Percentiles rank a stretch among this genome's conserved stretches.
Evolutionary conservation across 208 protist species (phyloP).

Genomic region (Herpetomonas samuelpessoai): DNA sequence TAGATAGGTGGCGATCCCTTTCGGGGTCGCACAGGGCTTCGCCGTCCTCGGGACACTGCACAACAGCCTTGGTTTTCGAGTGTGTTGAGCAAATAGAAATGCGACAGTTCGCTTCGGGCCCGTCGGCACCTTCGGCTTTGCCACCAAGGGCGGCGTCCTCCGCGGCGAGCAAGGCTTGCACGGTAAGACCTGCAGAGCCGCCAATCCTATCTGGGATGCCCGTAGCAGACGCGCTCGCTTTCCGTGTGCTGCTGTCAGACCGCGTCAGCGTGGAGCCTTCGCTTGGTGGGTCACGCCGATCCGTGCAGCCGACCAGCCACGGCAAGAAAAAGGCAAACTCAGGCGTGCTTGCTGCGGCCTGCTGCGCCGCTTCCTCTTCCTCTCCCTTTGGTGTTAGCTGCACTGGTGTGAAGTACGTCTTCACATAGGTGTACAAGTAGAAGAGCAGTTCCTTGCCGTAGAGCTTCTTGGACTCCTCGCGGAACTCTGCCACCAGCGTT

Average conservation of each 20-base stretch:
- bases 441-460: conserved; percentile 50
- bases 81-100: neutral
- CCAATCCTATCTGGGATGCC: neutral
- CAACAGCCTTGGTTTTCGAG: neutral
- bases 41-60: neutral
- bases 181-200: no score
- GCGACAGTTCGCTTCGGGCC: neutral
- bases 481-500: conserved; percentile 40
- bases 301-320: conserved; percentile 8
- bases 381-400: conserved; percentile 11
- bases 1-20: neutral
- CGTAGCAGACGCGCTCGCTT: no score
- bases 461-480: conserved; percentile 40
- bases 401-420: conserved; percentile 40
- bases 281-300: neutral
- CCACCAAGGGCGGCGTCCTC: no score
- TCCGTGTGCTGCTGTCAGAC: neutral
- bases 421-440: conserved; percentile 56
- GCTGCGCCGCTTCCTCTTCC: conserved; percentile 2
- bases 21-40: neutral
- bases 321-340: conserved; percentile 5
- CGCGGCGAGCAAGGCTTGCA: no score
- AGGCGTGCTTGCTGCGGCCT: neutral
- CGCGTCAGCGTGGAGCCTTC: neutral
- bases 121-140: neutral